Evolutionary conservation across 106 monocot genomes (phyloP).

Genomic region (Phalaenopsis equestris): DNA sequence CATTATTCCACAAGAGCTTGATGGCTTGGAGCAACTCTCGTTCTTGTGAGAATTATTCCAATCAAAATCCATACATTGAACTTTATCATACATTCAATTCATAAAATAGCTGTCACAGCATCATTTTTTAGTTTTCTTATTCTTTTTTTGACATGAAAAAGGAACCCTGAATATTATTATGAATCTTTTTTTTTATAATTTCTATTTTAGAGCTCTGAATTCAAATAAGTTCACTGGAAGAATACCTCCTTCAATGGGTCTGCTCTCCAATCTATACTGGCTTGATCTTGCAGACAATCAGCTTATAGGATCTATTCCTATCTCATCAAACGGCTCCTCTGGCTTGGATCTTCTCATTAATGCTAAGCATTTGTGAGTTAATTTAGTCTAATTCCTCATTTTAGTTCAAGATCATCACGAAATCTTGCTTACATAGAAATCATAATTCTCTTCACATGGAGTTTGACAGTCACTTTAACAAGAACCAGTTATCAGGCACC

Average conservation of each 20-base stretch:
- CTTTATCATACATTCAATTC: not conserved
- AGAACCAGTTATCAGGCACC: slow-evolving; percentile 69
- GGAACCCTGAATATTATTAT: not conserved
- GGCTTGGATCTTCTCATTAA: slow-evolving; percentile 51
- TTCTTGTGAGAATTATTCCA: slow-evolving; percentile 55
- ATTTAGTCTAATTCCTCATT: not conserved
- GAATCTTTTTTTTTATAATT: not conserved
- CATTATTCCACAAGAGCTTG: slow-evolving; percentile 52
- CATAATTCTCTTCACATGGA: not conserved
- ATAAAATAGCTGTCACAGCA: not conserved
- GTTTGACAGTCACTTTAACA: slow-evolving; percentile 69
- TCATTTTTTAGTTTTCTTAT: not conserved
- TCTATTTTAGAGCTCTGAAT: slow-evolving; percentile 44
- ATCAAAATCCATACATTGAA: not conserved
- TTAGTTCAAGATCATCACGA: not conserved
- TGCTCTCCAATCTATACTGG: slow-evolving; percentile 47
- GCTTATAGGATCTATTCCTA: slow-evolving; percentile 40
- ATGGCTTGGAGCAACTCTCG: slow-evolving; percentile 31
- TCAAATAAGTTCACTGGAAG: slow-evolving; percentile 48
- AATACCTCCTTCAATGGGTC: slow-evolving; percentile 48
- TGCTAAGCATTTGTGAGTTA: slow-evolving; percentile 63
- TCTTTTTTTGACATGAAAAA: not conserved
- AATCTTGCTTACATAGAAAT: not conserved
- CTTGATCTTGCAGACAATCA: slow-evolving; percentile 54
- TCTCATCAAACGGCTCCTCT: slow-evolving; percentile 28